Base-by-base conservation (phyloP, 2,329 filamentous ascomycete species). In the Colletotrichum sp. region DNA sequence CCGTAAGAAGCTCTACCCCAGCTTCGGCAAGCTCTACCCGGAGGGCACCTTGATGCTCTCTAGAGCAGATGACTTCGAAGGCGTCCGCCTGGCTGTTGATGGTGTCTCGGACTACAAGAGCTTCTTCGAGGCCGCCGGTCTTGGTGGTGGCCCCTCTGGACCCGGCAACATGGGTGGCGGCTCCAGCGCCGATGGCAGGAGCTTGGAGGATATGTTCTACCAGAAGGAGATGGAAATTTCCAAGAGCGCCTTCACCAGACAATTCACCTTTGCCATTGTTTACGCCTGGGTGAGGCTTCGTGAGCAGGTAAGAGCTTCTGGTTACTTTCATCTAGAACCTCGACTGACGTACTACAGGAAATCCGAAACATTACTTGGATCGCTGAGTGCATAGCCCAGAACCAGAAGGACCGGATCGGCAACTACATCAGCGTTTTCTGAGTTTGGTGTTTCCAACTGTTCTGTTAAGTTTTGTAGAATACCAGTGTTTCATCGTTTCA, bases 291-390 rank as follows among this genome's bases (percentile, higher is more conserved):
- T 99, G 75, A 98, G 98, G 89, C 88, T 99, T 82, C 93, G 96
- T 85, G 97, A 99, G 87, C 97, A 99, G 93, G 96, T 98, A 87
- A 84, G 93, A 84, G 18, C 21, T 21, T n/a, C 15, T 18, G 78
- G 78, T 78, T 78, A 66, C 52, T 21, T 1, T 21, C 15, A 21
- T n/a, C n/a, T 7, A 9, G 10, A 69, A 71, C 83, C 87, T 81
- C 89, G 81, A 24, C n/a, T 6, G n/a, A 39, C 26, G 13, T 30
- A 52, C 10, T 13, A 52, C 78, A 99, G 96, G 97, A 99, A 94
- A 98, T 99, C 82, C 95, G 97, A 79, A 99, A 99, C 87, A 98
- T 99, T 83, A 99, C 97, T 68, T 99, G 97, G 97, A 99, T 99
- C 85, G 94, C 97, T 26, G 97, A 99, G 87, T 99, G 97, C 88